These are phyloP conservation scores for Fusarium fujikuroi DNA, from an alignment of 2,329 filamentous ascomycete genomes.

Conservation along the genomic window DNA sequence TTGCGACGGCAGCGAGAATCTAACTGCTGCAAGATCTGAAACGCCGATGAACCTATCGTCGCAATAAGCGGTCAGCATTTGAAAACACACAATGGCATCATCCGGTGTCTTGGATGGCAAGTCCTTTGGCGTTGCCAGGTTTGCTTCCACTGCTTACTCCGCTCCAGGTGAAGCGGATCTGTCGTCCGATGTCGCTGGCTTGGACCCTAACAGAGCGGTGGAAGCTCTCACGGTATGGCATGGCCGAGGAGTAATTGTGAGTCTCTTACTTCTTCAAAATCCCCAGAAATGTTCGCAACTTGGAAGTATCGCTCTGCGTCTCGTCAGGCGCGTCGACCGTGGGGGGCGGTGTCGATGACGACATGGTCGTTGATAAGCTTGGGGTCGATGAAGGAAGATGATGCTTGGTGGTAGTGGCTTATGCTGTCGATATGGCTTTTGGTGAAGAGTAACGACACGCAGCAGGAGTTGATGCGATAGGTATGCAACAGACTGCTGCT, in stretches of 20 bases:
- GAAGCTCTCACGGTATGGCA: slow-evolving; percentile 26
- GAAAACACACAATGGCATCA: slow-evolving; percentile 2
- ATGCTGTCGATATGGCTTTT: slow-evolving; percentile 9
- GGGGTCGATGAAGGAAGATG: slow-evolving; percentile 11
- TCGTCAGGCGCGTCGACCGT: slow-evolving; percentile 55
- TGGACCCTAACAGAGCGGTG: slow-evolving; percentile 20
- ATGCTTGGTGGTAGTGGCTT: slow-evolving; percentile 1
- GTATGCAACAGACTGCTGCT: not conserved
- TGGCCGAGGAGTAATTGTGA: slow-evolving; percentile 3
- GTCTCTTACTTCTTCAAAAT: slow-evolving; percentile 84
- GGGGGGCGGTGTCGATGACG: slow-evolving; percentile 51
- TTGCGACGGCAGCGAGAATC: slow-evolving; percentile 95
- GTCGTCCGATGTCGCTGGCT: slow-evolving; percentile 32
- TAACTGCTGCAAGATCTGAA: slow-evolving; percentile 91
- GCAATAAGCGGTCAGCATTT: slow-evolving; percentile 44
- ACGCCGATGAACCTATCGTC: slow-evolving; percentile 88
- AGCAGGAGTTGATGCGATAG: slow-evolving; percentile 2
- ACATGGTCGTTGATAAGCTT: slow-evolving; percentile 47
- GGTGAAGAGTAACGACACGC: not conserved
- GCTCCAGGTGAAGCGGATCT: slow-evolving; percentile 16
- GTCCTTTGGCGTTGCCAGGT: not conserved
- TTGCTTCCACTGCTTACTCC: slow-evolving; percentile 30
- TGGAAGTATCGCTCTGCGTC: slow-evolving; percentile 79
- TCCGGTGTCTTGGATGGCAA: slow-evolving; percentile 9
- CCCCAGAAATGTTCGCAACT: slow-evolving; percentile 87